Evolutionary conservation across 2,329 filamentous ascomycete genomes (phyloP).

Genomic region (Arthrobotrys sinensis): DNA sequence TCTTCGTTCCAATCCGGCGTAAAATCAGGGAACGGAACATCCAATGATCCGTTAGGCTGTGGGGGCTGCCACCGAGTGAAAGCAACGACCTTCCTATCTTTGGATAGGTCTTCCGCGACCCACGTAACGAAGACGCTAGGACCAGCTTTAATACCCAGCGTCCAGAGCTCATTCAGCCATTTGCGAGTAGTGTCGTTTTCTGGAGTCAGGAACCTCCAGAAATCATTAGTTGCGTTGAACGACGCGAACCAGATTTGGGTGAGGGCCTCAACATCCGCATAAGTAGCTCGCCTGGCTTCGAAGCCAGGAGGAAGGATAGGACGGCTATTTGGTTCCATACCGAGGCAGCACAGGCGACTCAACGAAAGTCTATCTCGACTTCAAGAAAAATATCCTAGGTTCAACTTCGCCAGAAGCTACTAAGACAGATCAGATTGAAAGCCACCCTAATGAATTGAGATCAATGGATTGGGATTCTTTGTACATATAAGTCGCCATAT

Average conservation of each 20-base stretch:
- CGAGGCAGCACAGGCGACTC: not conserved
- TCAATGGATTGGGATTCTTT: too few species aligned
- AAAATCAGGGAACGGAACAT: conserved; percentile 26
- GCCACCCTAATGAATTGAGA: too few species aligned
- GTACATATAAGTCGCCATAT: too few species aligned
- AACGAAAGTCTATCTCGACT: not conserved
- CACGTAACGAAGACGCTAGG: conserved; percentile 16
- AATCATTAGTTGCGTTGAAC: conserved; percentile 30
- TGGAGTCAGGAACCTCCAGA: conserved; percentile 38
- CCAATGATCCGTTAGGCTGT: conserved; percentile 9
- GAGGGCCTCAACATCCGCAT: conserved; percentile 26
- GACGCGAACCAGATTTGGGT: conserved; percentile 24
- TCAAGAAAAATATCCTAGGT: too few species aligned
- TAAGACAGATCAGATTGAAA: too few species aligned
- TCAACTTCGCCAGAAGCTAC: too few species aligned
- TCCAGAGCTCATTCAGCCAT: conserved; percentile 36
- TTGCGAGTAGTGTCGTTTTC: conserved; percentile 13
- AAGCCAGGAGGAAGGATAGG: conserved; percentile 18
- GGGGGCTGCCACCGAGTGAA: conserved; percentile 30
- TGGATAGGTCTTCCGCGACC: conserved; percentile 28
- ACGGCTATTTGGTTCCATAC: not conserved
- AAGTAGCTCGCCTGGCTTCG: conserved; percentile 24
- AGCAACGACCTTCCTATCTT: conserved; percentile 20
- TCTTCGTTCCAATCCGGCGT: conserved; percentile 17
- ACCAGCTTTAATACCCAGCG: conserved; percentile 22